A percentile compares a stretch with the other conserved stretches of the same genome.
Evolutionary conservation across 2,329 filamentous ascomycete genomes (phyloP).

Genomic region (Stromatinia cepivora): DNA sequence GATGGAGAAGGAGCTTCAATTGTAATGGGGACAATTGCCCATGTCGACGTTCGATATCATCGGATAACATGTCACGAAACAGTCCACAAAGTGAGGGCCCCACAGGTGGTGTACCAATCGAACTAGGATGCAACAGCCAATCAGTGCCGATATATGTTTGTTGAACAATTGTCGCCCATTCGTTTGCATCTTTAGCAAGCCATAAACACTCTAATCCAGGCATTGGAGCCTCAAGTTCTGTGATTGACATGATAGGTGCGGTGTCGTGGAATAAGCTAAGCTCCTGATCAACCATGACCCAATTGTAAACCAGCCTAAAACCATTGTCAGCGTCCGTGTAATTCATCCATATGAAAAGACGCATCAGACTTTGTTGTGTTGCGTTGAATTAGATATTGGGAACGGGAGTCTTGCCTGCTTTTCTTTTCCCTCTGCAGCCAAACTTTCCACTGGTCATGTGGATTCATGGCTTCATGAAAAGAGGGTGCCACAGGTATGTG

Average conservation of each 20-base stretch:
- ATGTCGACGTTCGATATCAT: slow-evolving; percentile 56
- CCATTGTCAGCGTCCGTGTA: slow-evolving; percentile 6
- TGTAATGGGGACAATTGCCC: slow-evolving; percentile 52
- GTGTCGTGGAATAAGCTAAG: slow-evolving; percentile 66
- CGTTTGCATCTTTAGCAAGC: slow-evolving; percentile 57
- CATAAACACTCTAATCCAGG: slow-evolving; percentile 63
- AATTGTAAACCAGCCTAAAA: slow-evolving; percentile 68
- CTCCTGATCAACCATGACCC: slow-evolving; percentile 74
- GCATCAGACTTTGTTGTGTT: not conserved
- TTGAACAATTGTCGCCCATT: slow-evolving; percentile 62
- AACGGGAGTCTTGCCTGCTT: slow-evolving; percentile 52
- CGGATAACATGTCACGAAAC: slow-evolving; percentile 67
- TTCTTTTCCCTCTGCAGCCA: slow-evolving; percentile 66
- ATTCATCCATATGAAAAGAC: not conserved
- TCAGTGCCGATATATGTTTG: slow-evolving; percentile 55
- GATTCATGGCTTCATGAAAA: slow-evolving; percentile 47
- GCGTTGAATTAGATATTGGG: not conserved
- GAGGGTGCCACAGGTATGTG: slow-evolving; percentile 47
- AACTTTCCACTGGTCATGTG: slow-evolving; percentile 57
- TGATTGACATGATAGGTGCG: slow-evolving; percentile 62
- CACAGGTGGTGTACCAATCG: slow-evolving; percentile 50
- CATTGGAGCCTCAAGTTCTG: slow-evolving; percentile 64
- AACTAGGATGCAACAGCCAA: slow-evolving; percentile 38
- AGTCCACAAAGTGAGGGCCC: slow-evolving; percentile 63
- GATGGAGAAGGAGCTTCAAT: slow-evolving; percentile 66